These are phyloP conservation scores for Ophiobolus disseminans DNA, from an alignment of 2,329 filamentous ascomycete genomes.

Conservation along the genomic window DNA sequence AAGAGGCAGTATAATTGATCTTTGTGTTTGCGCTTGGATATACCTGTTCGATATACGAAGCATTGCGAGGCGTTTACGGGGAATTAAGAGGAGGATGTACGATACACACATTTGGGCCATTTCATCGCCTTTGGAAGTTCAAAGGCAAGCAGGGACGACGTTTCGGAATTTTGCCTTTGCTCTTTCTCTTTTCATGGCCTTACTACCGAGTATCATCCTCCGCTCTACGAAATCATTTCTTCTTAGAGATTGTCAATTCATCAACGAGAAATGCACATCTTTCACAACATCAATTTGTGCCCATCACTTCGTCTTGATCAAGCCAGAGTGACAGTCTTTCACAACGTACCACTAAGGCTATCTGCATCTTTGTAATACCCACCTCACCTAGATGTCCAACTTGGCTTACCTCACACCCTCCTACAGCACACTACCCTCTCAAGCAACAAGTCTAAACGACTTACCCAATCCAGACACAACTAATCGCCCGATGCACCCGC, in stretches of 20 bases:
- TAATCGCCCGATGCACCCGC: background rate
- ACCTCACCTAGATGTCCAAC: no score
- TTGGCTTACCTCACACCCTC: no score
- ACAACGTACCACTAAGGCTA: no score
- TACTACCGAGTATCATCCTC: background rate
- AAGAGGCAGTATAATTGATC: constrained; percentile 37
- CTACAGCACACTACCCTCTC: background rate
- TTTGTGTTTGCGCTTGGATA: no score
- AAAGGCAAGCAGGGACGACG: background rate
- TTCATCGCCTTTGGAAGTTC: no score
- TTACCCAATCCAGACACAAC: background rate
- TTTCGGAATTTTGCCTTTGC: background rate
- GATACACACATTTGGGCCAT: background rate
- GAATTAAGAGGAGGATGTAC: constrained; percentile 4
- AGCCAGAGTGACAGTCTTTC: no score
- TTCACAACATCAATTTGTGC: no score
- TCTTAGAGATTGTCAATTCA: background rate
- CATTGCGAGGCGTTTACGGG: constrained; percentile 14
- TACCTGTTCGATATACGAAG: background rate
- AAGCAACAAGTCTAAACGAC: background rate
- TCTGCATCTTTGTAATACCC: no score
- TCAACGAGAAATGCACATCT: background rate
- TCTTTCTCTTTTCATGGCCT: background rate
- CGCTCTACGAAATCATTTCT: background rate
- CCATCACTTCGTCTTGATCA: no score